Percentiles rank a stretch among this genome's conserved stretches.
Evolutionary conservation across 108 stramenopile species (phyloP).

Genomic region (Cyclotella atomus): DNA sequence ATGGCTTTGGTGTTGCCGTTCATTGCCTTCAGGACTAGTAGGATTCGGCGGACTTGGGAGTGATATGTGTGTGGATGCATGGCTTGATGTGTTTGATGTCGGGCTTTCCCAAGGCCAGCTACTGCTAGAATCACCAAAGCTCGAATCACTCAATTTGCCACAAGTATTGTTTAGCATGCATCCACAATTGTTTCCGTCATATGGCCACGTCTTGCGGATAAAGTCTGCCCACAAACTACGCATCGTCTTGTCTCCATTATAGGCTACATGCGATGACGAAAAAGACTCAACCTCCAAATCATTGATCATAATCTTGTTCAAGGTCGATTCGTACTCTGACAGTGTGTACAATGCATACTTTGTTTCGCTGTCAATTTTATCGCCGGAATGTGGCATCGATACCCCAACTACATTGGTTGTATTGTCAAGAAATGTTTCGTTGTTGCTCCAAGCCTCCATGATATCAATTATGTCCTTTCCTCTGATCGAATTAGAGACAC

Average conservation of each 20-base stretch:
- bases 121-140: not conserved
- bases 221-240: conserved; percentile 35
- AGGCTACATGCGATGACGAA: not conserved
- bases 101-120: not conserved
- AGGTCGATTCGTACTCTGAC: conserved; percentile 8
- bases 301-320: conserved; percentile 20
- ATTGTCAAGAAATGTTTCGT: conserved; percentile 17
- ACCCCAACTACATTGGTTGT: conserved; percentile 23
- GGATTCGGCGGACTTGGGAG: conserved; percentile 1
- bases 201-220: conserved; percentile 19
- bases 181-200: conserved; percentile 37
- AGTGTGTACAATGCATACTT: conserved; percentile 24
- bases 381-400: not conserved
- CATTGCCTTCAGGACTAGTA: not conserved
- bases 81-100: not conserved
- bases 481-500: conserved; percentile 24
- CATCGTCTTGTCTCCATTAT: conserved; percentile 11
- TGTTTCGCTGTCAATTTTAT: conserved; percentile 7
- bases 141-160: not conserved
- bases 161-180: conserved; percentile 6
- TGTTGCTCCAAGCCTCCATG: conserved; percentile 13
- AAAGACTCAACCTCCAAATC: conserved; percentile 9
- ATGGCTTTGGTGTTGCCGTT: not conserved
- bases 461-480: conserved; percentile 25
- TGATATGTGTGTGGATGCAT: conserved; percentile 13